phyloP scores from a whole-genome alignment of 192 early-diverging fungal species.

The Coemansia sp. region DNA sequence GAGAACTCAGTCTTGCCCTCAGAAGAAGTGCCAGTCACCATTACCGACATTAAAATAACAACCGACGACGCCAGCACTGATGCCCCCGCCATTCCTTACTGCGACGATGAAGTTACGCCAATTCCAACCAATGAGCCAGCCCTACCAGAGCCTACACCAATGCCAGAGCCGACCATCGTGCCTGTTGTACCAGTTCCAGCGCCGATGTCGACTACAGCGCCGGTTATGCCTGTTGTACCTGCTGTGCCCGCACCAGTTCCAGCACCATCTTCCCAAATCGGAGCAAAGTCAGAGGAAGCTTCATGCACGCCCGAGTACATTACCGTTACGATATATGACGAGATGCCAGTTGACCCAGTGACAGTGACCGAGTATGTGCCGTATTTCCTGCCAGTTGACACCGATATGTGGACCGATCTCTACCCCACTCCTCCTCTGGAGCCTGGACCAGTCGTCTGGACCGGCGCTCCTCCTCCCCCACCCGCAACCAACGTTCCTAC shows the following conservation, averaged over 20 bases:
- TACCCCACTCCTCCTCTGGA: conserved; percentile 19
- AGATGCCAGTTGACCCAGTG: conserved; percentile 8
- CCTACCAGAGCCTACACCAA: background rate
- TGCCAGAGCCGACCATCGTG: background rate
- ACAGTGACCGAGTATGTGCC: conserved; percentile 31
- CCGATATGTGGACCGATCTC: conserved; percentile 15
- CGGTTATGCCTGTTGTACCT: background rate
- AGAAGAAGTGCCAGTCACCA: background rate
- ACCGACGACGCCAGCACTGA: background rate
- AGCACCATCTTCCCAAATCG: background rate
- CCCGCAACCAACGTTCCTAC: background rate
- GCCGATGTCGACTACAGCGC: conserved; percentile 4
- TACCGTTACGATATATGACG: conserved; percentile 21
- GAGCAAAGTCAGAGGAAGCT: background rate
- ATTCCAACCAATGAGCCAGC: background rate
- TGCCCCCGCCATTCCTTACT: background rate
- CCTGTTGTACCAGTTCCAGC: background rate
- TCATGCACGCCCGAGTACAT: conserved; percentile 4
- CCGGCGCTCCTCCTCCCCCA: conserved; percentile 7
- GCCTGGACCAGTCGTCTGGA: conserved; percentile 49
- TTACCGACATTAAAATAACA: background rate
- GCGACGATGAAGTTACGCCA: background rate
- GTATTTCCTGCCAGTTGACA: conserved; percentile 18
- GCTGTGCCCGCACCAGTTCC: background rate
- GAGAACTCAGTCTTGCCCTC: background rate